phyloP scores from a whole-genome alignment of 257 asterid genomes.

The Schizonepeta tenuifolia region DNA sequence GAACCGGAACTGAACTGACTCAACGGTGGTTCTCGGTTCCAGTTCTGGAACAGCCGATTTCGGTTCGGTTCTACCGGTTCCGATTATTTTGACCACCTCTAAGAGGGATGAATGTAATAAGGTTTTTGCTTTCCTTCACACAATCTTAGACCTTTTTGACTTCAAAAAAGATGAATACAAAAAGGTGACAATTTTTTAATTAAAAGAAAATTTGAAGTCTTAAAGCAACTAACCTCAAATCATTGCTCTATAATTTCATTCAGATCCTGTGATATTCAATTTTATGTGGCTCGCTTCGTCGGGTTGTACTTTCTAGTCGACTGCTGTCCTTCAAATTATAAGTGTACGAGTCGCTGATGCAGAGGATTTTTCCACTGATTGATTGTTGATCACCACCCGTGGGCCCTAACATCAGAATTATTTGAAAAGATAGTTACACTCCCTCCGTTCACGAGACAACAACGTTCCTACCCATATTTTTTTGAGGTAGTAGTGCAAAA shows the following conservation, averaged over 20 bases:
- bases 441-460: too few relatives aligned
- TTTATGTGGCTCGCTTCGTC: conserved; percentile 13
- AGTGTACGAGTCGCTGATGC: conserved; percentile 7
- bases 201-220: conserved; percentile 22
- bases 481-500: too few relatives aligned
- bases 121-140: conserved; percentile 27
- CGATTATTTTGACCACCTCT: too few relatives aligned
- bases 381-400: conserved; percentile 37
- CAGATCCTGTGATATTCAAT: conserved; percentile 21
- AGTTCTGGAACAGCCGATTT: too few relatives aligned
- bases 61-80: too few relatives aligned
- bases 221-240: conserved; percentile 35
- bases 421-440: too few relatives aligned
- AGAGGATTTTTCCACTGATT: conserved; percentile 18
- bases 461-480: too few relatives aligned
- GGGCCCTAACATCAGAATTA: conserved; percentile 23
- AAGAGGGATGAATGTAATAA: not conserved
- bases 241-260: conserved; percentile 27
- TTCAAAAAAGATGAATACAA: conserved; percentile 28
- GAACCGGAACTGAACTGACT: too few relatives aligned
- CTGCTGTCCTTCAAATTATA: not conserved
- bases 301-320: conserved; percentile 26
- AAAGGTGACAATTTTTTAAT: conserved; percentile 34
- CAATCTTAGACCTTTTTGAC: conserved; percentile 45
- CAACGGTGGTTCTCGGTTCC: too few relatives aligned